Evolutionary conservation across 108 stramenopile species (phyloP).

Genomic region (Fragilariopsis cylindrus): DNA sequence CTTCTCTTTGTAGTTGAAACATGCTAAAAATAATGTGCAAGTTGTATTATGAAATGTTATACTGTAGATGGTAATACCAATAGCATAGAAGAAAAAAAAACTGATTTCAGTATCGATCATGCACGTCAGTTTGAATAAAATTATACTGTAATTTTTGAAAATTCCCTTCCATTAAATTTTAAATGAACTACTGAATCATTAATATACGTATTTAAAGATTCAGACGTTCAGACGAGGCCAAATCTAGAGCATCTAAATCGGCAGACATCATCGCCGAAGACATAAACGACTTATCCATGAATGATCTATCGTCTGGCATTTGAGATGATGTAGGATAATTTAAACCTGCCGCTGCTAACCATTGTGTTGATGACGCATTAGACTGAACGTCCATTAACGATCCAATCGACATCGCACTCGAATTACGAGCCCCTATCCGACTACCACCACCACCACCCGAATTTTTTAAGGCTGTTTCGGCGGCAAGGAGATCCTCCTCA

Average conservation of each 20-base stretch:
- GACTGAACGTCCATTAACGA: conserved; percentile 19
- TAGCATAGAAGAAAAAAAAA: too few species aligned
- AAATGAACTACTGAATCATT: not conserved
- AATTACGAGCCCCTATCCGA: not conserved
- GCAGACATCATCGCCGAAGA: conserved; percentile 27
- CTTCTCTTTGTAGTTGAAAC: too few species aligned
- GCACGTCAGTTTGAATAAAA: too few species aligned
- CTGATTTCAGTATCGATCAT: too few species aligned
- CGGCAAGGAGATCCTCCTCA: conserved; percentile 8
- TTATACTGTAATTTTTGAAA: too few species aligned
- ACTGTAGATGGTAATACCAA: too few species aligned
- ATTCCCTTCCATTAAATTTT: not conserved
- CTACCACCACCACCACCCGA: not conserved
- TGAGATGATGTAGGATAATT: not conserved
- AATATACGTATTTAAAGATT: not conserved
- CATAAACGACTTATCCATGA: conserved; percentile 16
- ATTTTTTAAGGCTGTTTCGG: not conserved
- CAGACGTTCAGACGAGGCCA: conserved; percentile 14
- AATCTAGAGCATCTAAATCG: conserved; percentile 39
- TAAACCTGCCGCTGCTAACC: conserved; percentile 16
- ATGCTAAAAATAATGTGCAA: too few species aligned
- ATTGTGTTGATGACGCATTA: conserved; percentile 18
- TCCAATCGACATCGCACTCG: conserved; percentile 29
- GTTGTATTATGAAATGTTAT: too few species aligned
- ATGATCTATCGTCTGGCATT: conserved; percentile 20